These are phyloP conservation scores for Melanomma pulvis-pyrius DNA, from an alignment of 495 filamentous ascomycete genomes.

Conservation along the genomic window DNA sequence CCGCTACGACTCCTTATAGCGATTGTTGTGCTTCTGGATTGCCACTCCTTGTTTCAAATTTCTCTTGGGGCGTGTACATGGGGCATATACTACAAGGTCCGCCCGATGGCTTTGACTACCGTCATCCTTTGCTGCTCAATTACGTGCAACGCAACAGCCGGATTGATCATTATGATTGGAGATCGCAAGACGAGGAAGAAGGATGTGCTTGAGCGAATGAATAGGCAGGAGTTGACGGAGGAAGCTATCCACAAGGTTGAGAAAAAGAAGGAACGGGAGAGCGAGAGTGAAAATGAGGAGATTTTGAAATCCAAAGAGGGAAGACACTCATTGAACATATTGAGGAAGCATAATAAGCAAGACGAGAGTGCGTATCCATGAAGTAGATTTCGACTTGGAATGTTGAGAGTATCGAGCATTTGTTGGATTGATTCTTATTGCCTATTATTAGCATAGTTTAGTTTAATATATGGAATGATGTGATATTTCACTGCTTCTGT, in stretches of 20 bases:
- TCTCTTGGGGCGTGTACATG: constrained; percentile 74
- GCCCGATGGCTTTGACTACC: constrained; percentile 71
- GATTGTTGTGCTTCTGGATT: constrained; percentile 73
- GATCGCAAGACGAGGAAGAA: constrained; percentile 76
- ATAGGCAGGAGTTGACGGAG: constrained; percentile 70
- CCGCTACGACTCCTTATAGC: constrained; percentile 69
- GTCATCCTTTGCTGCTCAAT: constrained; percentile 79
- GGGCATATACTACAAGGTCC: constrained; percentile 64
- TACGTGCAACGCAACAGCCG: constrained; percentile 69
- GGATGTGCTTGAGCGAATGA: constrained; percentile 74
- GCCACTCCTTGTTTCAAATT: constrained; percentile 74
- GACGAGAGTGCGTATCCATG: constrained; percentile 12
- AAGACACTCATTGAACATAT: constrained; percentile 15
- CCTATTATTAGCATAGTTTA: neutral
- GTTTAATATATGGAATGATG: neutral
- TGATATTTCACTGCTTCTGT: neutral
- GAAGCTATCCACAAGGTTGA: constrained; percentile 72
- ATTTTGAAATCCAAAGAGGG: constrained; percentile 6
- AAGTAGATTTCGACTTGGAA: neutral
- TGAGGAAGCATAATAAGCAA: neutral
- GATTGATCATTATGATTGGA: constrained; percentile 71
- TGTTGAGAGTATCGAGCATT: neutral
- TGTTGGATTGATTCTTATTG: neutral
- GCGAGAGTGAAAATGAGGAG: constrained; percentile 32
- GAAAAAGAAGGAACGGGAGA: constrained; percentile 61